Base-by-base conservation (phyloP, 345 rosid species). In the Moricandia arvensis region DNA sequence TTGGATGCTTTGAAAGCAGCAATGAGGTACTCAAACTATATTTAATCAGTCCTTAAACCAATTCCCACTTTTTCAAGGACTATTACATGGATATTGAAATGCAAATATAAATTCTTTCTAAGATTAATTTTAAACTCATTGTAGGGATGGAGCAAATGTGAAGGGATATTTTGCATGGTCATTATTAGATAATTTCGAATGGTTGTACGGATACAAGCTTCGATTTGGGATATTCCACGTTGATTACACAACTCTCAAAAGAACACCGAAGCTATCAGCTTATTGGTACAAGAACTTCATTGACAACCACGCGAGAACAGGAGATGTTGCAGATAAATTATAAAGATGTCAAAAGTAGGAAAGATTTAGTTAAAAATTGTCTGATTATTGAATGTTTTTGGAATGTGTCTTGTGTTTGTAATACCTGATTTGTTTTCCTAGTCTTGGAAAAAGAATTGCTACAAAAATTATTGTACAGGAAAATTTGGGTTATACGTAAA, bases 111-210 rank as follows among this genome's bases (percentile, higher is more conserved):
- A 21, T 21, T 21, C 24, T 21, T 21, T 21, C 1, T 21, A 21
- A 21, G 13, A 0, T 29, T 16, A 24, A 17, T 7, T 31, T 4
- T 34, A 11, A 71, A 53, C 27, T 1, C n/a, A 41, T 47, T 58
- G 49, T 70, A 86, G 90, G 81, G 80, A 86, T 73, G 97, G 93
- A 72, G 97, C 88, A 81, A 90, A 93, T 68, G 87, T 91, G 12
- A 74, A 89, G 67, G 96, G 98, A 0, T 93, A 91, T 75, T 88
- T 89, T 24, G 78, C 78, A 7, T 90, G 97, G 98, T 87, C 97
- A 21, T 64, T 93, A 80, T 85, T 90, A 4, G 98, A 93, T 77
- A 83, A 88, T 59, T 90, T 85, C 8, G 98, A 93, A 73, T 90
- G 96, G 96, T 65, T 65, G 45, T 81, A 57, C 1, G 94, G 96